Conservation (phyloP, 306 rosid species). For the Vachellia pachyceras region DNA sequence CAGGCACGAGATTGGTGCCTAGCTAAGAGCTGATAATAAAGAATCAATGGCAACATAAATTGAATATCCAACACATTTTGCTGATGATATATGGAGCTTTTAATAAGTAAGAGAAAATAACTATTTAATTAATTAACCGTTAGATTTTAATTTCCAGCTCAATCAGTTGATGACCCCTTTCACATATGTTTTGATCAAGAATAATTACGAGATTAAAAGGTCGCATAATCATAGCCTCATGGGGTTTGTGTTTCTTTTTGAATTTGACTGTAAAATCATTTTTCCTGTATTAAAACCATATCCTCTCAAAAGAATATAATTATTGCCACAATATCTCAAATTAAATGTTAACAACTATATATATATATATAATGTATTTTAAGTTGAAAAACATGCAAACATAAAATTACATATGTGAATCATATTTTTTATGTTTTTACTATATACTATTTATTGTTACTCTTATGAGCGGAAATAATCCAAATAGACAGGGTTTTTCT, state of each 20-base stretch:
- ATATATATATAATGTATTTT: neutral
- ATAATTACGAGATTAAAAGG: neutral
- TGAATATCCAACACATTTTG: neutral
- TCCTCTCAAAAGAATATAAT: too few relatives aligned
- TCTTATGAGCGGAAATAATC: neutral
- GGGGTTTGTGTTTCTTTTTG: neutral
- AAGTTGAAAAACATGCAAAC: neutral
- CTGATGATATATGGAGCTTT: neutral
- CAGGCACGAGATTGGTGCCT: too few relatives aligned
- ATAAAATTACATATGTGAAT: neutral
- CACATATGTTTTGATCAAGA: neutral
- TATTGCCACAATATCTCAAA: too few relatives aligned
- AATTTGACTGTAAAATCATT: constrained; percentile 4
- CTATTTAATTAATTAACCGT: neutral
- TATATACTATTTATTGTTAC: neutral
- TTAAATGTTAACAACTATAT: too few relatives aligned
- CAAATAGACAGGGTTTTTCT: constrained; percentile 4
- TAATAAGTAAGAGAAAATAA: neutral
- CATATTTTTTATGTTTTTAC: too few relatives aligned
- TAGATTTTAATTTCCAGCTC: neutral
- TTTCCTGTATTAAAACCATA: too few relatives aligned
- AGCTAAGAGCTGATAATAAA: too few relatives aligned
- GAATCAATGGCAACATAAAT: neutral
- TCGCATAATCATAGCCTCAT: neutral
- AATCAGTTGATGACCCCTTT: constrained; percentile 14